Evolutionary conservation across 2,329 filamentous ascomycete species (phyloP), one percentile per base, ranked within the genome.

Genomic region (Colletotrichum gigasporum): DNA sequence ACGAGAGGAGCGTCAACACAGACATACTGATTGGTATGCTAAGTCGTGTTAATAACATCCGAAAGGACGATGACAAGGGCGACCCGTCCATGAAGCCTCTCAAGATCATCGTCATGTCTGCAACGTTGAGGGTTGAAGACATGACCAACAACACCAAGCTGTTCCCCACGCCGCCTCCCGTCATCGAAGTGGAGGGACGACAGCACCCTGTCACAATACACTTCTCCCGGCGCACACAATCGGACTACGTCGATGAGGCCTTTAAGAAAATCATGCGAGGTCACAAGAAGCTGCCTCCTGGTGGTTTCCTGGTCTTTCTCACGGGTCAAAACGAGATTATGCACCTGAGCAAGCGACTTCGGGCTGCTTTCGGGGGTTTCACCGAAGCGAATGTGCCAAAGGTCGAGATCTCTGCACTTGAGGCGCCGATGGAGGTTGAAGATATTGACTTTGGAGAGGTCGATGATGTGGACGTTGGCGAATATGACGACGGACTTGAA

Each of bases 11-110:
- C 72, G 92, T 97, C 71, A 98, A 99, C 73, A 99, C 96, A 0
- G 96, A 99, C 75, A 96, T 99, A 39, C 80, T 99, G n/a, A 94
- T 99, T 69, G 96, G 96, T 52, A 96, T 99, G 89, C 87, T 98
- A 14, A 97, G 94, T 73, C 89, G 95, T 72, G 94, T 98, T 32
- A 92, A 97, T 48, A 93, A 93, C 69, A 80, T 97, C 56, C 87
- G 96, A 63, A 87, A 90, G 55, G 87, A 93, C 37, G 85, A 97
- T 79, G 87, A 87, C 7, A 81, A 86, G 65, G 91, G 96, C 74
- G 87, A 96, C 65, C 80, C 90, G 0, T 86, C 87, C 1, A 80
- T 91, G 26, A 90, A 89, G 68, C 94, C 94, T 0, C 79, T 99
- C 54, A 99, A 98, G 78, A 85, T 99, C 8, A 88, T 99, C 64